Conservation (phyloP, 2,329 filamentous ascomycete species). For the Xylaria hypoxylon region DNA sequence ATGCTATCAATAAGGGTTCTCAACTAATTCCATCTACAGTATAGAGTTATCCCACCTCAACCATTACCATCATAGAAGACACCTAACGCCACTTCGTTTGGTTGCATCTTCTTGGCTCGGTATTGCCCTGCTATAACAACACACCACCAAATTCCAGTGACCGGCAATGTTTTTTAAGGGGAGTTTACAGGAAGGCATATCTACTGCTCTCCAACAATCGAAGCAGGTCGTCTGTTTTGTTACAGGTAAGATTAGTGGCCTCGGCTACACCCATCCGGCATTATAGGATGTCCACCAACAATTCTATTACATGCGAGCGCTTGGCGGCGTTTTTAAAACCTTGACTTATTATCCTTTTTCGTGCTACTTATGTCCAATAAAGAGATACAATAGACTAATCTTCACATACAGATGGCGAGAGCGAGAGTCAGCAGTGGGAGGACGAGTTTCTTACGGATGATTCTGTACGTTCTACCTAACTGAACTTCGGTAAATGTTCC, state of each 20-base stretch:
- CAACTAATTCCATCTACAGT: background rate
- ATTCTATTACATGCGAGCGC: background rate
- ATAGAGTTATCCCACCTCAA: background rate
- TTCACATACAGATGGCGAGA: constrained; percentile 69
- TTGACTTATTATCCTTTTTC: background rate
- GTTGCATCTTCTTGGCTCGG: background rate
- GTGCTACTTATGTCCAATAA: too few species aligned
- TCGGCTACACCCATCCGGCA: background rate
- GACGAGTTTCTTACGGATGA: constrained; percentile 71
- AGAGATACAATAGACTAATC: constrained; percentile 13
- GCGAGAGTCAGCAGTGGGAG: constrained; percentile 80
- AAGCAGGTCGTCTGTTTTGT: constrained; percentile 90
- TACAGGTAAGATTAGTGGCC: constrained; percentile 64
- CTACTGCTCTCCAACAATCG: constrained; percentile 76
- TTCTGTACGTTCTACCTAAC: constrained; percentile 57
- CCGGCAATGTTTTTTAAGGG: constrained; percentile 83
- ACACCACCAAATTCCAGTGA: constrained; percentile 23
- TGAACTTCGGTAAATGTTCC: constrained; percentile 11
- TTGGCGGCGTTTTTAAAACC: background rate
- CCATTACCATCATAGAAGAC: constrained; percentile 14
- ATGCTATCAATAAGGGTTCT: background rate
- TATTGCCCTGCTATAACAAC: background rate
- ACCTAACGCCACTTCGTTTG: constrained; percentile 16
- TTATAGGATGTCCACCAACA: background rate
- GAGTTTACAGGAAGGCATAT: constrained; percentile 83